Percentiles rank a stretch among this genome's conserved stretches.
Evolutionary conservation across 2,329 filamentous ascomycete genomes (phyloP).

Genomic region (Paradendryphiella salina): DNA sequence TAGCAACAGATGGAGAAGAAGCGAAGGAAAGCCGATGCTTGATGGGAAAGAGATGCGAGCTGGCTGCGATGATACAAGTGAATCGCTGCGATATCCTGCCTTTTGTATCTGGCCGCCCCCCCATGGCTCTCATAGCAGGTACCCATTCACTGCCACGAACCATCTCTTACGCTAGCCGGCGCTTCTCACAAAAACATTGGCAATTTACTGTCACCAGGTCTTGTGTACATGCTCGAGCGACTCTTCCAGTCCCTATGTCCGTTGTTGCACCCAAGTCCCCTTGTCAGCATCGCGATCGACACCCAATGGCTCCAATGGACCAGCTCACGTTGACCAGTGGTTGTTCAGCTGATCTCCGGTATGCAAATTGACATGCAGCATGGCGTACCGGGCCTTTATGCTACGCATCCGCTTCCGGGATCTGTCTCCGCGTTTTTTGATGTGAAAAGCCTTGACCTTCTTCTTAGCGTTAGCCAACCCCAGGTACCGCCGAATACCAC

Average conservation of each 20-base stretch:
- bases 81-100: not conserved
- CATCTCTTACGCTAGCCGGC: slow-evolving; percentile 1
- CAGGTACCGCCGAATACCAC: slow-evolving; percentile 3
- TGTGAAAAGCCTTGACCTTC: slow-evolving; percentile 26
- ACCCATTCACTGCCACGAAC: not conserved
- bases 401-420: slow-evolving; percentile 12
- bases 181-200: slow-evolving; percentile 2
- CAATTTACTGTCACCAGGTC: slow-evolving; percentile 4
- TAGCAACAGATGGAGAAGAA: not conserved
- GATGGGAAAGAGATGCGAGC: not conserved
- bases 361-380: slow-evolving; percentile 13
- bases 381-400: slow-evolving; percentile 19
- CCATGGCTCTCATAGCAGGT: not conserved
- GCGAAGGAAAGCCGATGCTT: not conserved
- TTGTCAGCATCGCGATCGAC: not conserved
- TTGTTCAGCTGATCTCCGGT: not conserved
- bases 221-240: not conserved
- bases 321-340: slow-evolving; percentile 18
- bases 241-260: slow-evolving; percentile 13
- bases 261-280: not conserved
- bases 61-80: slow-evolving; percentile 1
- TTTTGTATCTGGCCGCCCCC: slow-evolving; percentile 9
- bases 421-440: slow-evolving; percentile 11
- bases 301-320: slow-evolving; percentile 11
- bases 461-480: slow-evolving; percentile 24